Base-by-base conservation (phyloP, 2,329 filamentous ascomycete species). In the Alternaria rosae region DNA sequence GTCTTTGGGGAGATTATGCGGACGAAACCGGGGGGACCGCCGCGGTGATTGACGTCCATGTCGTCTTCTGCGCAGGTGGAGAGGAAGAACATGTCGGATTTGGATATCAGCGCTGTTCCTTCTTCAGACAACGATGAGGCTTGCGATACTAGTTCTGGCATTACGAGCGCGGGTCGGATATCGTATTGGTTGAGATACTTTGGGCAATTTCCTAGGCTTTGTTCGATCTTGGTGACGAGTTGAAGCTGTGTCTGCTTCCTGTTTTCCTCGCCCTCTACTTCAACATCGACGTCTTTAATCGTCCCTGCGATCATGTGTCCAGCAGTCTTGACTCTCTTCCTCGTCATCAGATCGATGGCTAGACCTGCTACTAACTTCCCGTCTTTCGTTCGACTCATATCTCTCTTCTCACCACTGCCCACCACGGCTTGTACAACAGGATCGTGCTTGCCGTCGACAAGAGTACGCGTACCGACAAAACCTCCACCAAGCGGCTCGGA, bases 21-120 rank as follows among this genome's bases (percentile, higher is more conserved):
- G 20, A 94, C 81, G 72, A 97, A 94, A 0, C 92, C 93, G 1
- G 84, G 83, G 2, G 88, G 84, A 0, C 93, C 93, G 38, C 93
- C 93, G 6, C 93, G 87, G 70, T 92, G 88, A 73, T 96, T 97
- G 7, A 90, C 92, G 76, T 96, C 92, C 92, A 96, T 96, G 57
- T 88, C 88, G 13, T 81, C 77, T 6, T 78, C 73, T 13, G 86
- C 84, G 70, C 90, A 84, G 1, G 88, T 91, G 17, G 91, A 89
- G 41, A 97, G 80, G 79, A 97, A 96, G 77, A 97, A 89, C 68
- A 93, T 83, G 74, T 96, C 93, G 3, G 90, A 86, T 64, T 85
- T 84, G 1, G 76, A 73, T 15, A 96, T 80, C 28, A 95, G 73
- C 8, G 85, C 80, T 9, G 89, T 65, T 1, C 89, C 91, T 52